phyloP scores from a whole-genome alignment of 306 rosid genomes.

The Corylus americana region DNA sequence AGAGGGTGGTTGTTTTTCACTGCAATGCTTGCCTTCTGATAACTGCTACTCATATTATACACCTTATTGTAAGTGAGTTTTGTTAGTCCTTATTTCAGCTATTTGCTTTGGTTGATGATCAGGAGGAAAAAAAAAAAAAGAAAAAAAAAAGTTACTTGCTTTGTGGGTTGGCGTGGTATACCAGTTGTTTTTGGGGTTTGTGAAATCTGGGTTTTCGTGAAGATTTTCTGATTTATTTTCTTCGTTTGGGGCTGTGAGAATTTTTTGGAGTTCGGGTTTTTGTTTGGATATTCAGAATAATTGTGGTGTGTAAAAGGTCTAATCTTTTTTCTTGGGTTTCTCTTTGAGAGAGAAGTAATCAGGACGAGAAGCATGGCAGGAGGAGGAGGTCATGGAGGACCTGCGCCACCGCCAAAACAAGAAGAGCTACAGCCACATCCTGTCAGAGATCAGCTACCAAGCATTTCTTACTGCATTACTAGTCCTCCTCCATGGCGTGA shows the following conservation, averaged over 20 bases:
- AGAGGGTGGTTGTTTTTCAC: slow-evolving; percentile 12
- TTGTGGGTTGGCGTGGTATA: slow-evolving; percentile 13
- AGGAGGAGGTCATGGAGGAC: slow-evolving; percentile 53
- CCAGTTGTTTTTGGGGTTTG: slow-evolving; percentile 21
- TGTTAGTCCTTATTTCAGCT: background rate
- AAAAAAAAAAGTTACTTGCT: background rate
- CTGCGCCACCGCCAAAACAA: slow-evolving; percentile 82
- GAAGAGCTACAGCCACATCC: slow-evolving; percentile 94
- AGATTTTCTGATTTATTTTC: slow-evolving; percentile 8
- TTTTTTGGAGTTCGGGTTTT: slow-evolving; percentile 9
- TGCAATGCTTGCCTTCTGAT: slow-evolving; percentile 14
- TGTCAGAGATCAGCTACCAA: slow-evolving; percentile 80
- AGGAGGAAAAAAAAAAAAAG: background rate
- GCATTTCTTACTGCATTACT: slow-evolving; percentile 82
- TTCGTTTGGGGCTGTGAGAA: slow-evolving; percentile 12
- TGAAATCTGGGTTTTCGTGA: slow-evolving; percentile 31
- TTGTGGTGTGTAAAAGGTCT: slow-evolving; percentile 9
- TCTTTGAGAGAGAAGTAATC: slow-evolving; percentile 8
- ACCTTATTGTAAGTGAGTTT: background rate
- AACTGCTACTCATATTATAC: slow-evolving; percentile 4
- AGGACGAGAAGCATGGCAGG: slow-evolving; percentile 58
- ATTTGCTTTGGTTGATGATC: background rate
- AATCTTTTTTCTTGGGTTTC: slow-evolving; percentile 9
- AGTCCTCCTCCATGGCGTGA: slow-evolving; percentile 99
- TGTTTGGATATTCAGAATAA: slow-evolving; percentile 23